Evolutionary conservation across 306 rosid species (phyloP), one percentile per base, ranked within the genome.

Genomic region (Trifolium pratense): DNA sequence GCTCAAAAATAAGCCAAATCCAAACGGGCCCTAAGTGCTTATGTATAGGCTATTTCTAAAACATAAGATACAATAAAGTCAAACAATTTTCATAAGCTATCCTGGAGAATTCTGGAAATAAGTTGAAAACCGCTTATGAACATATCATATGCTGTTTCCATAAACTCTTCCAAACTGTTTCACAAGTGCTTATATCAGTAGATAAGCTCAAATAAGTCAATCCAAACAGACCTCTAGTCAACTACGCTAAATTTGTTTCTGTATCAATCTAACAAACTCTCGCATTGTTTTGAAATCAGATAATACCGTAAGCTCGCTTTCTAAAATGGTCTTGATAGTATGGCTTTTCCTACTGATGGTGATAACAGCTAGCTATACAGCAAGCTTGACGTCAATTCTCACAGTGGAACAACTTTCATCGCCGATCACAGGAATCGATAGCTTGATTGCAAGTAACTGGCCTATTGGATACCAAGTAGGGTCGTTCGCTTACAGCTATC

Each of bases 301-400:
- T 82, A 76, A 39, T 11, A 94, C 90, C 0, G 52, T 83, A 42
- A 91, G 97, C 84, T 76, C 96, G 12, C 97, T 91, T 16, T 89
- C 90, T 59, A 84, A 89, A 79, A 85, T 94, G 96, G 97, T 94
- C 84, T 91, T 94, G 98, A 86, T 94, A 74, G 85, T 91, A 3
- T 94, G 98, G 97, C 89, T 94, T 79, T 94, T 94, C 82, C 84
- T 91, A 29, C 81, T 94, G 88, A 86, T 94, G 98, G 98, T 94
- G 78, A 87, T 94, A 86, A 88, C 88, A 3, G 85, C 96, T 68
- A 91, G 98, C 91, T 94, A 94, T 75, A 94, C 96, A 31, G 98
- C 98, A 16, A 89, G 86, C 84, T 84, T 94, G 86, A 94, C 96
- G 75, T 93, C 98, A 71, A 89, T 91, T 84, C 98, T 93, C 49